These are phyloP conservation scores for Claviceps sorghi DNA, from an alignment of 2,329 filamentous ascomycete genomes.

Conservation along the genomic window DNA sequence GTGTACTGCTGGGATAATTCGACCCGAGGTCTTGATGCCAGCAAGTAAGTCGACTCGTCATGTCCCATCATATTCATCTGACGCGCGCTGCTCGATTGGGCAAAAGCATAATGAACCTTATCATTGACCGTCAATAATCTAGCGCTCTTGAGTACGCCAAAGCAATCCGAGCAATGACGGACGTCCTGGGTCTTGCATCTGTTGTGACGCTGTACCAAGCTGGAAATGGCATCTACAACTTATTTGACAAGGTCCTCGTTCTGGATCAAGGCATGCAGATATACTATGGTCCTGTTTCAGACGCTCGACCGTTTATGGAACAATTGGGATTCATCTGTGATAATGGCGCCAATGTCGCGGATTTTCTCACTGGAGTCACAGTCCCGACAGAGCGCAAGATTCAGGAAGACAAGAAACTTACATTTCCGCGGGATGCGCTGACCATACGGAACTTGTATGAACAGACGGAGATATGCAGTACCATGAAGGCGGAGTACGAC, in stretches of 20 bases:
- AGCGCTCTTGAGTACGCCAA: conserved; percentile 45
- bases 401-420: conserved; percentile 22
- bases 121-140: background rate
- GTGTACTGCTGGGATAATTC: conserved; percentile 56
- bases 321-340: conserved; percentile 46
- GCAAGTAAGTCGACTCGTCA: conserved; percentile 26
- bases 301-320: conserved; percentile 52
- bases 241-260: conserved; percentile 57
- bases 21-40: conserved; percentile 51
- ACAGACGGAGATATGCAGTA: conserved; percentile 31
- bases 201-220: conserved; percentile 57
- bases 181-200: conserved; percentile 42
- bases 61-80: background rate
- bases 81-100: background rate
- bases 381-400: conserved; percentile 56
- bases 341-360: conserved; percentile 47
- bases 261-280: conserved; percentile 52
- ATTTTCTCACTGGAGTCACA: conserved; percentile 51
- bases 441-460: conserved; percentile 35
- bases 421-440: conserved; percentile 30
- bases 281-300: conserved; percentile 45
- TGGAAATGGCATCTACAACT: conserved; percentile 52
- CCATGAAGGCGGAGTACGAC: conserved; percentile 40
- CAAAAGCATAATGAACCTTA: background rate
- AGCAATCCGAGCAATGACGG: conserved; percentile 48